Evolutionary conservation across 176 grass and related monocot species (phyloP).

Genomic region (Secale cereale): DNA sequence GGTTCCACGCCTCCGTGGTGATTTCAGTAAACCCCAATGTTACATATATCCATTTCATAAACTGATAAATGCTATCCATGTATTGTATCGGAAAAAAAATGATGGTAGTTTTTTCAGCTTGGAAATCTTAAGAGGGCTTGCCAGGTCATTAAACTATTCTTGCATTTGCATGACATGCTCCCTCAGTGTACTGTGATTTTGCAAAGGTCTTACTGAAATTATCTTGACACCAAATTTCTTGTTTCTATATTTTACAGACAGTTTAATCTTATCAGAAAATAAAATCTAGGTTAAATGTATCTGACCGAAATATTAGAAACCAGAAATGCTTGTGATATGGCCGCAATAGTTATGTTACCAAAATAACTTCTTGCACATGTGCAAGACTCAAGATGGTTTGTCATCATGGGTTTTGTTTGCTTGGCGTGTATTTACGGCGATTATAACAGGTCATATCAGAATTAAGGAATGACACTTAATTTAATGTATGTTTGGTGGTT

Average conservation of each 20-base stretch:
- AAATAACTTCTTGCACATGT: not conserved
- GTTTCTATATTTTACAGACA: not conserved
- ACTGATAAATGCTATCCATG: not conserved
- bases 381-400: not conserved
- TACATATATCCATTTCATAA: slow-evolving; percentile 5
- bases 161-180: not conserved
- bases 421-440: not conserved
- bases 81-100: slow-evolving; percentile 28
- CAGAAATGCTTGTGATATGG: not conserved
- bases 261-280: not conserved
- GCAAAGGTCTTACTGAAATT: not conserved
- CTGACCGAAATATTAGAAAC: not conserved
- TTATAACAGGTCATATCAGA: not conserved
- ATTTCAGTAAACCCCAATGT: slow-evolving; percentile 25
- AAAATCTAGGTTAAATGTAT: not conserved
- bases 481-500: not conserved
- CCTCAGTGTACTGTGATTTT: not conserved
- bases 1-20: slow-evolving; percentile 77
- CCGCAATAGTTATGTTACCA: not conserved
- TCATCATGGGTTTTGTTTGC: not conserved
- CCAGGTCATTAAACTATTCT: not conserved
- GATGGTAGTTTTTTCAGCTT: slow-evolving; percentile 7
- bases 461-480: not conserved
- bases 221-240: not conserved
- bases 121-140: not conserved